These are phyloP conservation scores for Luffa acutangula DNA, from an alignment of 306 rosid species.

Conservation along the genomic window DNA sequence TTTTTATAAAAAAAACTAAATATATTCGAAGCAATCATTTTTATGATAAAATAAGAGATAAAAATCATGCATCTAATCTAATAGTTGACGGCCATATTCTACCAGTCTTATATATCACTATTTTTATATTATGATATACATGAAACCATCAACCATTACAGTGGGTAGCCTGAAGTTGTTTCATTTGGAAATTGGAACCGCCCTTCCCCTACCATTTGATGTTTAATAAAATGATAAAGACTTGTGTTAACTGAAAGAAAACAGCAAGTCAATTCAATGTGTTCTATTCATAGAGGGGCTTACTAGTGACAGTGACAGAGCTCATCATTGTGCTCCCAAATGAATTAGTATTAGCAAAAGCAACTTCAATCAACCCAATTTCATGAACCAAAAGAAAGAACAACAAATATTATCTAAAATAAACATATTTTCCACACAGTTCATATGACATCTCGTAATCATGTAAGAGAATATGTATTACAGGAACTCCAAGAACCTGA, in stretches of 20 bases:
- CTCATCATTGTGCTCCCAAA: neutral
- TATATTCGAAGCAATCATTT: no score
- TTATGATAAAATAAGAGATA: no score
- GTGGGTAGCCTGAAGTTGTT: no score
- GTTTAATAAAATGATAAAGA: neutral
- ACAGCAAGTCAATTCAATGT: neutral
- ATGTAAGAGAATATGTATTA: slow-evolving; percentile 17
- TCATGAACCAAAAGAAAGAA: neutral
- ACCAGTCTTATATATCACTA: no score
- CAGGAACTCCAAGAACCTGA: neutral
- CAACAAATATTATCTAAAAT: neutral
- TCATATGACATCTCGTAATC: slow-evolving; percentile 8
- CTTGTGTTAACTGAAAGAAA: neutral
- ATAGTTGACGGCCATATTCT: no score
- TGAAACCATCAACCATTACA: no score
- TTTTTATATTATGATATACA: no score
- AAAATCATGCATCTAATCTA: no score
- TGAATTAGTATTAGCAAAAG: neutral
- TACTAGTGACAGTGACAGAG: neutral
- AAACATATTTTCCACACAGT: slow-evolving; percentile 14
- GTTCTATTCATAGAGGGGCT: neutral
- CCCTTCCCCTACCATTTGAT: neutral
- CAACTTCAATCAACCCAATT: neutral
- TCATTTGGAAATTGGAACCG: neutral
- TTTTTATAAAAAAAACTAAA: no score